These are phyloP conservation scores for Lasiosphaeria ovina DNA, from an alignment of 495 filamentous ascomycete genomes.

Conservation along the genomic window DNA sequence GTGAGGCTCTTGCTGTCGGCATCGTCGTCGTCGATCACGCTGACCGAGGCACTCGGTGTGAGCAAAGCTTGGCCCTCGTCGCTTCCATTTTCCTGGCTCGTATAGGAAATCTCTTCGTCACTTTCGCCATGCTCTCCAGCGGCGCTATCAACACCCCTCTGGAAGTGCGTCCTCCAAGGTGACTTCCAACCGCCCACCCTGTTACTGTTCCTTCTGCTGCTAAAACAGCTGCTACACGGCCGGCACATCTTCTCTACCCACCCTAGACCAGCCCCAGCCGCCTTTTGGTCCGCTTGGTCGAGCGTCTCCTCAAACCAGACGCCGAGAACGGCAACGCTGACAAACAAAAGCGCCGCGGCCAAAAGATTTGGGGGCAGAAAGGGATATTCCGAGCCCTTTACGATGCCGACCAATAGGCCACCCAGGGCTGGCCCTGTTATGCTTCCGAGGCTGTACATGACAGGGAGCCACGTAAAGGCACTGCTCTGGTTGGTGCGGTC, in stretches of 20 bases:
- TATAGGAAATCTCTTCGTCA: slow-evolving; percentile 18
- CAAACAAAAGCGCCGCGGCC: slow-evolving; percentile 62
- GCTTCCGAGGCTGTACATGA: slow-evolving; percentile 88
- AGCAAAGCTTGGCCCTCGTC: slow-evolving; percentile 30
- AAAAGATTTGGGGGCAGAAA: slow-evolving; percentile 84
- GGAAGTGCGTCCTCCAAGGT: slow-evolving; percentile 26
- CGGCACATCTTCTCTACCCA: slow-evolving; percentile 20
- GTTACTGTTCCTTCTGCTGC: slow-evolving; percentile 9
- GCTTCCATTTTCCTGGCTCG: slow-evolving; percentile 26
- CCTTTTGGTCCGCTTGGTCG: slow-evolving; percentile 56
- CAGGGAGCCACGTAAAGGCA: slow-evolving; percentile 88
- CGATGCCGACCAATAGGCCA: slow-evolving; percentile 68
- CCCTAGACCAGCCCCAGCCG: slow-evolving; percentile 10
- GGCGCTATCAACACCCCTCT: slow-evolving; percentile 35
- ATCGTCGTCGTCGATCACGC: slow-evolving; percentile 25
- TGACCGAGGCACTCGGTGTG: slow-evolving; percentile 5
- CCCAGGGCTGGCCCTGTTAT: slow-evolving; percentile 90
- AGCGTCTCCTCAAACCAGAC: slow-evolving; percentile 88
- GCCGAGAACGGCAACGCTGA: slow-evolving; percentile 70
- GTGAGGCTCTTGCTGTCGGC: slow-evolving; percentile 30
- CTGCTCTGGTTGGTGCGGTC: slow-evolving; percentile 89
- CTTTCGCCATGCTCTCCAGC: slow-evolving; percentile 37
- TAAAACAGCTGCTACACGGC: slow-evolving; percentile 11
- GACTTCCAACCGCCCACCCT: slow-evolving; percentile 21
- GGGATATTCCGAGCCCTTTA: slow-evolving; percentile 60